These are phyloP conservation scores for Oleoguttula mirabilis DNA, from an alignment of 495 filamentous ascomycete genomes.

Conservation along the genomic window DNA sequence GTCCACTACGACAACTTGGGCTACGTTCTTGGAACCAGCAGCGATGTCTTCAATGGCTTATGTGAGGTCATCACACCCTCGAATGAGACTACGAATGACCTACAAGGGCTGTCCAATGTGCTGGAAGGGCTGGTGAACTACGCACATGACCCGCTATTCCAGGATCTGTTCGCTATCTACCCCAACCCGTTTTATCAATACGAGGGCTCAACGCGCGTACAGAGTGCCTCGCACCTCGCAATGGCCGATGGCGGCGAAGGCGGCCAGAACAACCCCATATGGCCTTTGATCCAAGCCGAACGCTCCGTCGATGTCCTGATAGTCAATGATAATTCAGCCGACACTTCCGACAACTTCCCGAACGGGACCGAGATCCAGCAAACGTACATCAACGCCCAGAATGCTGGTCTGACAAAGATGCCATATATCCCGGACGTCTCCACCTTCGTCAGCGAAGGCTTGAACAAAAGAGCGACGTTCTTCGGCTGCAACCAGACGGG, in stretches of 20 bases:
- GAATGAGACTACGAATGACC: slow-evolving; percentile 5
- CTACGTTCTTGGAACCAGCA: slow-evolving; percentile 37
- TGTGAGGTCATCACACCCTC: slow-evolving; percentile 20
- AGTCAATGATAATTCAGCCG: slow-evolving; percentile 37
- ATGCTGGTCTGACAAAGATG: slow-evolving; percentile 28
- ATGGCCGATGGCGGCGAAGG: slow-evolving; percentile 36
- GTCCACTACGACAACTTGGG: slow-evolving; percentile 40
- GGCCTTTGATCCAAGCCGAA: slow-evolving; percentile 34
- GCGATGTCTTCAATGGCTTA: slow-evolving; percentile 30
- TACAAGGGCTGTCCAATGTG: neutral
- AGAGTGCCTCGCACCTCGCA: slow-evolving; percentile 24
- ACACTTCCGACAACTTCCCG: slow-evolving; percentile 32
- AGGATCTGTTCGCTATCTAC: slow-evolving; percentile 30
- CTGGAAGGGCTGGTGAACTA: slow-evolving; percentile 19
- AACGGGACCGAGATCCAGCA: slow-evolving; percentile 33
- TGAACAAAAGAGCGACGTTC: slow-evolving; percentile 34
- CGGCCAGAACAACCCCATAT: slow-evolving; percentile 37
- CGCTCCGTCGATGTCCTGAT: slow-evolving; percentile 33
- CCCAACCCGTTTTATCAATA: slow-evolving; percentile 38
- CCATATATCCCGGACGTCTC: slow-evolving; percentile 31
- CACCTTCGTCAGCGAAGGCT: slow-evolving; percentile 28
- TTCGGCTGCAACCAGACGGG: slow-evolving; percentile 34
- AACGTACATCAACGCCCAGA: slow-evolving; percentile 31
- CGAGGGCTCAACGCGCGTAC: slow-evolving; percentile 22
- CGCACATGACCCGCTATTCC: slow-evolving; percentile 14